These are phyloP conservation scores for Blumeria hordei DNA, from an alignment of 2,329 filamentous ascomycete genomes.

Conservation along the genomic window DNA sequence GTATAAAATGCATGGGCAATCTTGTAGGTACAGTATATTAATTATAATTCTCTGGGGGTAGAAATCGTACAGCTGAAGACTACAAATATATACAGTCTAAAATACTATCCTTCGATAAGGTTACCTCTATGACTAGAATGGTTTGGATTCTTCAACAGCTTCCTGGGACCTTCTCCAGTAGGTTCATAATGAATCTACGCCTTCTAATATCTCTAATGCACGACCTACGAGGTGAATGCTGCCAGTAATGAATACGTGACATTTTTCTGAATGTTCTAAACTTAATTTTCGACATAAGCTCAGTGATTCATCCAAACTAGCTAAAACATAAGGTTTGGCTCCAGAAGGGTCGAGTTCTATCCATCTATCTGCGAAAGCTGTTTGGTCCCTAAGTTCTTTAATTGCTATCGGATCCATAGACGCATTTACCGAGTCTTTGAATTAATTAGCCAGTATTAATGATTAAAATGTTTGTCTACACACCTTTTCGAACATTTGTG, in stretches of 20 bases:
- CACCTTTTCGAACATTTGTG: constrained; percentile 19
- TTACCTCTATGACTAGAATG: too few species aligned
- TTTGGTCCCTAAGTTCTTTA: constrained; percentile 39
- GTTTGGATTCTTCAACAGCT: too few species aligned
- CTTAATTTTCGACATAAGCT: constrained; percentile 11
- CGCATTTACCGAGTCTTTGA: constrained; percentile 29
- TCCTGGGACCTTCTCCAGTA: neutral
- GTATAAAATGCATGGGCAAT: too few species aligned
- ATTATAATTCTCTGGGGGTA: too few species aligned
- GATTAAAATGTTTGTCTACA: neutral
- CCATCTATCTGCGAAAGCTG: constrained; percentile 20
- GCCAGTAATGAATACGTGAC: constrained; percentile 26
- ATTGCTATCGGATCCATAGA: constrained; percentile 18
- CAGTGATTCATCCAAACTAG: constrained; percentile 20
- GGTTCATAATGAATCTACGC: constrained; percentile 6
- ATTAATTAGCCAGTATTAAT: neutral
- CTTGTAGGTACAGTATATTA: too few species aligned
- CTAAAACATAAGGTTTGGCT: constrained; percentile 18
- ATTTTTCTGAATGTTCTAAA: constrained; percentile 6
- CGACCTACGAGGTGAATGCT: constrained; percentile 42
- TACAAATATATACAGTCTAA: too few species aligned
- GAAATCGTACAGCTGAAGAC: too few species aligned
- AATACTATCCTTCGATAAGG: too few species aligned
- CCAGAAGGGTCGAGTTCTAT: constrained; percentile 17
- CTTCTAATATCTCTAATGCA: constrained; percentile 47